These are phyloP conservation scores for Begonia peltatifolia DNA, from an alignment of 306 rosid species.

Conservation along the genomic window DNA sequence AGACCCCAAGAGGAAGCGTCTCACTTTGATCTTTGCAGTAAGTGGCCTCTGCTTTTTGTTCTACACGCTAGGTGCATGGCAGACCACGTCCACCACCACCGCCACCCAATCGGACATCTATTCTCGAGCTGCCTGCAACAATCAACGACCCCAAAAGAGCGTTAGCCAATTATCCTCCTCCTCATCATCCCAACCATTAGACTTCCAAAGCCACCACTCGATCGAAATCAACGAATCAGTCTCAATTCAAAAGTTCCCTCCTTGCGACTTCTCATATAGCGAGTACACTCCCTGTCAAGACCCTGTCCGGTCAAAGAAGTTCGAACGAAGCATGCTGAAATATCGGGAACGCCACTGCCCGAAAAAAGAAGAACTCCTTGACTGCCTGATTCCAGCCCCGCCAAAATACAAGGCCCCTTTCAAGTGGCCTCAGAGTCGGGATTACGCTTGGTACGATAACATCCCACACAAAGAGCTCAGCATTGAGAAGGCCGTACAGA, in stretches of 20 bases:
- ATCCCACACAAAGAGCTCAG: conserved; percentile 78
- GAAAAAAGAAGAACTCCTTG: conserved; percentile 14
- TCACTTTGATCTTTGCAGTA: conserved; percentile 63
- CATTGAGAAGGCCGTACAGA: conserved; percentile 87
- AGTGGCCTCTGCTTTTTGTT: conserved; percentile 63
- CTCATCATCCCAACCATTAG: conserved; percentile 19
- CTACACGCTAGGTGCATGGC: conserved; percentile 73
- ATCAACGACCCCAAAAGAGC: background rate
- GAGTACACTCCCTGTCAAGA: conserved; percentile 91
- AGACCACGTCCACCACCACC: conserved; percentile 20
- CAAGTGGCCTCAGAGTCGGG: conserved; percentile 63
- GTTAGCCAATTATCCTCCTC: conserved; percentile 4
- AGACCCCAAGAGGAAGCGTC: conserved; percentile 56
- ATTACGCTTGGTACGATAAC: conserved; percentile 63
- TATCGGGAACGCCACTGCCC: conserved; percentile 86
- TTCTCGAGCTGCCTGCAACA: conserved; percentile 36
- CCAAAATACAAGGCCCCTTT: conserved; percentile 49
- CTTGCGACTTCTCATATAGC: conserved; percentile 25
- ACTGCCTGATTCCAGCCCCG: conserved; percentile 73
- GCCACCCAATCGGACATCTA: conserved; percentile 29
- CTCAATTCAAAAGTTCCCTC: conserved; percentile 11
- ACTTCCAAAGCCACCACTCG: background rate
- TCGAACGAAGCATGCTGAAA: conserved; percentile 28
- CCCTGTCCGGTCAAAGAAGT: conserved; percentile 29
- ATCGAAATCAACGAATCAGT: background rate